A percentile compares a stretch with the other conserved stretches of the same genome.
Conservation (phyloP, 2,329 filamentous ascomycete species). For the Aspergillus quadricinctus region DNA sequence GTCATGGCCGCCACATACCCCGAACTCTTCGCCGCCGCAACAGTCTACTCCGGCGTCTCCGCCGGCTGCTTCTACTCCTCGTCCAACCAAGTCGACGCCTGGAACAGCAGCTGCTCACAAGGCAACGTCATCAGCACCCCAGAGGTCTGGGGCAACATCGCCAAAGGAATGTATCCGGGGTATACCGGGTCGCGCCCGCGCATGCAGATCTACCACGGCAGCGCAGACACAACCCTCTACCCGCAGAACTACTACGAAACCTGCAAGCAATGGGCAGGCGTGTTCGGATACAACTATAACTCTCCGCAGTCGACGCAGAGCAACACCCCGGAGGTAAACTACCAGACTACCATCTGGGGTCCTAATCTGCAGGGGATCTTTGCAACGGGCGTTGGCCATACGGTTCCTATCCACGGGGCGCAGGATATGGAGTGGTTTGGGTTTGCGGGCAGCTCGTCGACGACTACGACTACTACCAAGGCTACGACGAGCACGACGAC, state of each 20-base stretch:
- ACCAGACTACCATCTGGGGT: slow-evolving; percentile 20
- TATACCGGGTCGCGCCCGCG: slow-evolving; percentile 48
- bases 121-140: slow-evolving; percentile 18
- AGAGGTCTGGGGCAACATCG: slow-evolving; percentile 17
- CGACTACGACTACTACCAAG: neutral
- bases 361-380: slow-evolving; percentile 18
- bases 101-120: slow-evolving; percentile 21
- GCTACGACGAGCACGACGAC: neutral
- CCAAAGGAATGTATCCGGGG: slow-evolving; percentile 19
- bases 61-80: slow-evolving; percentile 20
- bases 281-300: slow-evolving; percentile 39
- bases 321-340: slow-evolving; percentile 15
- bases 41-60: slow-evolving; percentile 15
- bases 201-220: slow-evolving; percentile 58
- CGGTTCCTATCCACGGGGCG: slow-evolving; percentile 16
- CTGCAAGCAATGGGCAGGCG: slow-evolving; percentile 53
- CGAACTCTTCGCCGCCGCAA: slow-evolving; percentile 20
- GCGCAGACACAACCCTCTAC: slow-evolving; percentile 47
- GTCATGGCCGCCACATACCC: slow-evolving; percentile 20
- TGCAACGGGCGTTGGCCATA: slow-evolving; percentile 19
- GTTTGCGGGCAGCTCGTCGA: slow-evolving; percentile 4
- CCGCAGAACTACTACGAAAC: slow-evolving; percentile 56
- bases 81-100: slow-evolving; percentile 13
- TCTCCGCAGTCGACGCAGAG: slow-evolving; percentile 9
- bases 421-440: slow-evolving; percentile 24